Conservation (phyloP, 2,329 filamentous ascomycete genomes). For the Penicillium vulpinum region DNA sequence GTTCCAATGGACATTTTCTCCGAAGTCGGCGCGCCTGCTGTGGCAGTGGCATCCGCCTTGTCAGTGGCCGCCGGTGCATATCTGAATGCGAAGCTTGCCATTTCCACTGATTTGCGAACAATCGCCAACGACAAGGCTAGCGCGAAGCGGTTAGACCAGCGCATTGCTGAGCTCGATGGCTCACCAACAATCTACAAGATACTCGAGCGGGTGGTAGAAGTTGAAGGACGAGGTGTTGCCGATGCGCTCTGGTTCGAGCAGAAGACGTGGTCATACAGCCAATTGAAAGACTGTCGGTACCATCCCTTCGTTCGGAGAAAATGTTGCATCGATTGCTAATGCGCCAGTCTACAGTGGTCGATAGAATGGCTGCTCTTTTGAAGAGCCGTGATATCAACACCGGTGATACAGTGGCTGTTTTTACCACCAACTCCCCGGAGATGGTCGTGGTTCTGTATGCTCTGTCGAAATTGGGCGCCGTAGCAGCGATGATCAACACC, state of each 20-base stretch:
- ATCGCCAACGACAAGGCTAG: slow-evolving; percentile 38
- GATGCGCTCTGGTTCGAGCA: slow-evolving; percentile 53
- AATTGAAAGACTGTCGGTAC: slow-evolving; percentile 45
- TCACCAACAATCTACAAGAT: slow-evolving; percentile 45
- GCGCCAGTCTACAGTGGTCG: slow-evolving; percentile 38
- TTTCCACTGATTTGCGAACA: slow-evolving; percentile 42
- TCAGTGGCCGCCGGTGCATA: slow-evolving; percentile 42
- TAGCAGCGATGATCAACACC: slow-evolving; percentile 50
- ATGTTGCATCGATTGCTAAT: slow-evolving; percentile 1
- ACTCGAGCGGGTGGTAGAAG: slow-evolving; percentile 44
- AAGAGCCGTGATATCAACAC: slow-evolving; percentile 38
- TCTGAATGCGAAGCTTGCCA: slow-evolving; percentile 45
- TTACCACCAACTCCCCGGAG: slow-evolving; percentile 52
- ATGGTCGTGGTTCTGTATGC: slow-evolving; percentile 49
- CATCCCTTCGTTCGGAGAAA: background rate
- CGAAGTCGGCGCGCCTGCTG: slow-evolving; percentile 28
- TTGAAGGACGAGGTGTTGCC: slow-evolving; percentile 37
- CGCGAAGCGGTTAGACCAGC: slow-evolving; percentile 36
- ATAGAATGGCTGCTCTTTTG: slow-evolving; percentile 47
- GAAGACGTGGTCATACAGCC: slow-evolving; percentile 49
- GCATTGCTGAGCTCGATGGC: slow-evolving; percentile 41
- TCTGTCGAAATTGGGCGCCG: slow-evolving; percentile 49
- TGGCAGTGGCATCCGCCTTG: slow-evolving; percentile 39
- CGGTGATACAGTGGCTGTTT: slow-evolving; percentile 49
- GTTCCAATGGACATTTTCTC: slow-evolving; percentile 32